Conservation (phyloP, 306 rosid species). For the Medicago ruthenica region DNA sequence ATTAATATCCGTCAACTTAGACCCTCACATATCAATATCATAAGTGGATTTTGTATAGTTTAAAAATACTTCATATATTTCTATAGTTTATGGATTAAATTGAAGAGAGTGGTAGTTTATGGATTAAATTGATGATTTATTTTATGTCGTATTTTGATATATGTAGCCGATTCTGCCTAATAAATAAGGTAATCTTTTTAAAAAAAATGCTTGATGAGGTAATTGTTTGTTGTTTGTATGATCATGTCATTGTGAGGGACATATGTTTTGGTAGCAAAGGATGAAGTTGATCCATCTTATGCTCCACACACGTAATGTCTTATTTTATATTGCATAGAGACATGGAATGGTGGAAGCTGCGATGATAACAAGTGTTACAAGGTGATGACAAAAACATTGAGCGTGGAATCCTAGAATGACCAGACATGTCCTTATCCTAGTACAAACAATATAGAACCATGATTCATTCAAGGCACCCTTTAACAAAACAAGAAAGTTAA, state of each 20-base stretch:
- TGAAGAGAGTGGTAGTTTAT: too few relatives aligned
- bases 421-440: conserved; percentile 47
- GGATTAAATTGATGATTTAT: too few relatives aligned
- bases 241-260: background rate
- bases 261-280: background rate
- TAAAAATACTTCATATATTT: too few relatives aligned
- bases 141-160: too few relatives aligned
- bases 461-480: conserved; percentile 24
- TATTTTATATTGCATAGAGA: conserved; percentile 47
- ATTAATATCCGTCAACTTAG: too few relatives aligned
- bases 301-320: conserved; percentile 4
- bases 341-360: background rate
- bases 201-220: background rate
- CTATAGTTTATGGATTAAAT: too few relatives aligned
- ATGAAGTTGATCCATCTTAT: background rate
- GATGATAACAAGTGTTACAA: conserved; percentile 40
- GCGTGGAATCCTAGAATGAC: conserved; percentile 34
- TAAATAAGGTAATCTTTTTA: too few relatives aligned
- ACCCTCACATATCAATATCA: too few relatives aligned
- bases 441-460: conserved; percentile 26
- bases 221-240: background rate
- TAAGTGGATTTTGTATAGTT: too few relatives aligned
- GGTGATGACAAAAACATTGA: background rate
- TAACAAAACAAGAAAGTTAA: background rate
- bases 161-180: too few relatives aligned